Evolutionary conservation across 163 green algal species (phyloP).

Genomic region (Scenedesmus sp.): DNA sequence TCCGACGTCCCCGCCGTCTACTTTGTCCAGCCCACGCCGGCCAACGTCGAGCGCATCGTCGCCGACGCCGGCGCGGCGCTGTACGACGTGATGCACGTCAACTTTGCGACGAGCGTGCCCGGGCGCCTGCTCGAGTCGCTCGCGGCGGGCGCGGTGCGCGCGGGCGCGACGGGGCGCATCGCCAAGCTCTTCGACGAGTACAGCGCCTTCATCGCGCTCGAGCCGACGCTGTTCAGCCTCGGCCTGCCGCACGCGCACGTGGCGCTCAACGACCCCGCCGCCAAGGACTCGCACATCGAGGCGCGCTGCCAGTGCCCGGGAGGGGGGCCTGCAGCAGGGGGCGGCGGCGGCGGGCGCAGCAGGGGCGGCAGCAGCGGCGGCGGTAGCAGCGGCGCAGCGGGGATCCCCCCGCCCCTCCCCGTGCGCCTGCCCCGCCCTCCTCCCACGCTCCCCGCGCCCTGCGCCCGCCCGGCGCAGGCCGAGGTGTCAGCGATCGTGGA

Average conservation of each 20-base stretch:
- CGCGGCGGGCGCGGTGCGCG: constrained; percentile 76
- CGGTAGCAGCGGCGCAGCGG: too few relatives aligned
- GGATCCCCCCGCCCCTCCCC: too few relatives aligned
- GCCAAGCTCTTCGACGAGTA: constrained; percentile 87
- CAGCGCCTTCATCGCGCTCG: constrained; percentile 89
- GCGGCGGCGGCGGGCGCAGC: neutral
- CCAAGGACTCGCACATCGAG: constrained; percentile 88
- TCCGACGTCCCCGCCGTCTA: constrained; percentile 98
- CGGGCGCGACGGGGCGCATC: constrained; percentile 53
- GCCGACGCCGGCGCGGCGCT: constrained; percentile 75
- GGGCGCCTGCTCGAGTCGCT: constrained; percentile 89
- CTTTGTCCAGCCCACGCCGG: constrained; percentile 81
- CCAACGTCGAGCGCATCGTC: constrained; percentile 79
- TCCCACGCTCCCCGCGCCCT: neutral
- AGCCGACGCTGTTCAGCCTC: constrained; percentile 91
- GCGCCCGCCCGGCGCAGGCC: constrained; percentile 51
- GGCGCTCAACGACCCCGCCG: constrained; percentile 92
- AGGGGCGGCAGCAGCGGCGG: neutral
- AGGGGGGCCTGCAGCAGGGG: neutral
- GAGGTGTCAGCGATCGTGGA: constrained; percentile 85
- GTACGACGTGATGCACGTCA: constrained; percentile 95
- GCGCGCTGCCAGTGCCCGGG: constrained; percentile 41
- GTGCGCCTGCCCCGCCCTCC: too few relatives aligned
- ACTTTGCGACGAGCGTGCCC: constrained; percentile 86
- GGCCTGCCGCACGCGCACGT: constrained; percentile 84